A percentile compares a stretch with the other conserved stretches of the same genome.
Conservation (phyloP, 768 basidiomycete genomes). For the Dentipellis sp. region DNA sequence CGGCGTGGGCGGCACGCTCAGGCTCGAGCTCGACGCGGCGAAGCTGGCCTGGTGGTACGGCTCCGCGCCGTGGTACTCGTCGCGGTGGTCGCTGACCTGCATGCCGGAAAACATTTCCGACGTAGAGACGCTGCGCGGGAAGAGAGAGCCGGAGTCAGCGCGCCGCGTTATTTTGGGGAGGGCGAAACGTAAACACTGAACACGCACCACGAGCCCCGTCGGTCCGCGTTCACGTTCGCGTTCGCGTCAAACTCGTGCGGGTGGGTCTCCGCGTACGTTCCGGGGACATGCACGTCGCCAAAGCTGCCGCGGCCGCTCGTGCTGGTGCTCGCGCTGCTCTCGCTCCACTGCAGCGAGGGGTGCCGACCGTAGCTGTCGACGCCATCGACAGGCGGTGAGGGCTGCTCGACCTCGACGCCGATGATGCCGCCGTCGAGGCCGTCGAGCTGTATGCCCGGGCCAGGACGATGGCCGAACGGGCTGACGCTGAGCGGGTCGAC, state of each 20-base stretch:
- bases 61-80: neutral
- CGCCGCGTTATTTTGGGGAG: neutral
- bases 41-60: slow-evolving; percentile 5
- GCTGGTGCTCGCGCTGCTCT: slow-evolving; percentile 8
- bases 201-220: slow-evolving; percentile 11
- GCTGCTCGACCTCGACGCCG: neutral
- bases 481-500: neutral
- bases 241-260: slow-evolving; percentile 2
- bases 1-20: slow-evolving; percentile 11
- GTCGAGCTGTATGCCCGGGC: neutral
- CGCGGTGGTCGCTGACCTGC: slow-evolving; percentile 2
- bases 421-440: slow-evolving; percentile 4
- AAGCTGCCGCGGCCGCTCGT: slow-evolving; percentile 13
- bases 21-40: slow-evolving; percentile 9
- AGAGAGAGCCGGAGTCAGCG: neutral
- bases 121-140: slow-evolving; percentile 6
- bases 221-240: slow-evolving; percentile 5
- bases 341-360: slow-evolving; percentile 7
- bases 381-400: neutral
- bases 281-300: slow-evolving; percentile 4
- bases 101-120: slow-evolving; percentile 9
- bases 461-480: neutral
- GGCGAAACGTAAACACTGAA: neutral
- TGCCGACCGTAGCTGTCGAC: neutral
- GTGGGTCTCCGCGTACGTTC: too few species aligned